A percentile compares a stretch with the other conserved stretches of the same genome.
Evolutionary conservation across 2,329 filamentous ascomycete genomes (phyloP).

Genomic region (Trichoderma polysporum): DNA sequence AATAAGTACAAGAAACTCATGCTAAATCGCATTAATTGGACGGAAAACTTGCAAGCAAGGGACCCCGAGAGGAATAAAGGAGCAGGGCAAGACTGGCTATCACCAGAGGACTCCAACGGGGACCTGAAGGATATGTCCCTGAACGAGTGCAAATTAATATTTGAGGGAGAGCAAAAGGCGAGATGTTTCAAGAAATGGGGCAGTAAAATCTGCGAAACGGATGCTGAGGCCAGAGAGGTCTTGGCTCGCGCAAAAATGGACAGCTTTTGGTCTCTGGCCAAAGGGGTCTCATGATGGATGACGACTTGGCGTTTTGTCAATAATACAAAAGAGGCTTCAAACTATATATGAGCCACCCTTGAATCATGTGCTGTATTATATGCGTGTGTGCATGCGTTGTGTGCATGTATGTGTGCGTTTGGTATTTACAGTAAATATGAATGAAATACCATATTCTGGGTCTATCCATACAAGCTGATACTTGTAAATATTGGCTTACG

Average conservation of each 20-base stretch:
- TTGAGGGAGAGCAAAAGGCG: conserved; percentile 84
- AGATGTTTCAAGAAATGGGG: conserved; percentile 85
- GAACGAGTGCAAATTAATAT: conserved; percentile 82
- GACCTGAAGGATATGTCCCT: conserved; percentile 75
- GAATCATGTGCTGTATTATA: not conserved
- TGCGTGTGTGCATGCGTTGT: not conserved
- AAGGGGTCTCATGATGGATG: conserved; percentile 46
- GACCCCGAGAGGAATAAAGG: conserved; percentile 61
- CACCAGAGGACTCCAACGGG: conserved; percentile 74
- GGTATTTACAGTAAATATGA: not conserved
- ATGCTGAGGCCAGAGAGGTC: conserved; percentile 80
- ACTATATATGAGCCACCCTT: not conserved
- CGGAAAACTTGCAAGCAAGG: conserved; percentile 74
- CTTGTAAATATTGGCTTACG: not conserved
- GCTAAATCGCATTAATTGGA: conserved; percentile 92
- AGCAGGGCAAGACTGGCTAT: conserved; percentile 71
- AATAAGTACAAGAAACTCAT: conserved; percentile 88
- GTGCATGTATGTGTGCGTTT: not conserved
- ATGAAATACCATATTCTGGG: not conserved
- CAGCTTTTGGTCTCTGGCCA: conserved; percentile 90
- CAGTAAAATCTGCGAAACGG: conserved; percentile 88
- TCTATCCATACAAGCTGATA: not conserved
- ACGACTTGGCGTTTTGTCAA: not conserved
- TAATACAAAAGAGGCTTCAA: not conserved
- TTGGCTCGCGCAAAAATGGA: conserved; percentile 84